Percentiles rank a stretch among this genome's conserved stretches.
Conservation (phyloP, 495 filamentous ascomycete species). For the Talaromyces ruber region DNA sequence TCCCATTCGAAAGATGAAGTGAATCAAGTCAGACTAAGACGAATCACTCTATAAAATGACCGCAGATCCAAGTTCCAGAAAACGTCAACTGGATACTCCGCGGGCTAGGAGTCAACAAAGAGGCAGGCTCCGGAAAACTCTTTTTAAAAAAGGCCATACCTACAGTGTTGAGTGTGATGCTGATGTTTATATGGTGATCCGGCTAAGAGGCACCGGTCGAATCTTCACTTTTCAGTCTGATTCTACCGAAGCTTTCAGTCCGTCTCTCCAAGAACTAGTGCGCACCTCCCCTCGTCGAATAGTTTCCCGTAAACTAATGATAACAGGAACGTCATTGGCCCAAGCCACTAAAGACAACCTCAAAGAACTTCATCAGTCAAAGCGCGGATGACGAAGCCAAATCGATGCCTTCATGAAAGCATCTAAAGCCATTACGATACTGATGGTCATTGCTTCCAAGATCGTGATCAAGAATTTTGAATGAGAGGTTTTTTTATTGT, state of each 20-base stretch:
- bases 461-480: too few species aligned
- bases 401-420: neutral
- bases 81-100: neutral
- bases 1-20: neutral
- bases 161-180: slow-evolving; percentile 5
- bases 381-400: neutral
- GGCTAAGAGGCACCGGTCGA: neutral
- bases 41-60: neutral
- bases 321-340: neutral
- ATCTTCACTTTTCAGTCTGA: slow-evolving; percentile 1
- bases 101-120: slow-evolving; percentile 3
- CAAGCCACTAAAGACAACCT: neutral
- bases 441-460: too few species aligned
- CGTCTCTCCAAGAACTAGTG: neutral
- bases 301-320: neutral
- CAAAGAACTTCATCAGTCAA: neutral
- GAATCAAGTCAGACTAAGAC: neutral
- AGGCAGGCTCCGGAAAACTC: too few species aligned
- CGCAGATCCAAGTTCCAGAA: neutral
- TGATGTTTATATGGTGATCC: slow-evolving; percentile 5
- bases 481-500: too few species aligned
- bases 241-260: slow-evolving; percentile 1
- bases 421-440: neutral
- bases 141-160: slow-evolving; percentile 1
- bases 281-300: neutral